Evolutionary conservation across 2,329 filamentous ascomycete species (phyloP).

Genomic region (Aspergillus candidus): DNA sequence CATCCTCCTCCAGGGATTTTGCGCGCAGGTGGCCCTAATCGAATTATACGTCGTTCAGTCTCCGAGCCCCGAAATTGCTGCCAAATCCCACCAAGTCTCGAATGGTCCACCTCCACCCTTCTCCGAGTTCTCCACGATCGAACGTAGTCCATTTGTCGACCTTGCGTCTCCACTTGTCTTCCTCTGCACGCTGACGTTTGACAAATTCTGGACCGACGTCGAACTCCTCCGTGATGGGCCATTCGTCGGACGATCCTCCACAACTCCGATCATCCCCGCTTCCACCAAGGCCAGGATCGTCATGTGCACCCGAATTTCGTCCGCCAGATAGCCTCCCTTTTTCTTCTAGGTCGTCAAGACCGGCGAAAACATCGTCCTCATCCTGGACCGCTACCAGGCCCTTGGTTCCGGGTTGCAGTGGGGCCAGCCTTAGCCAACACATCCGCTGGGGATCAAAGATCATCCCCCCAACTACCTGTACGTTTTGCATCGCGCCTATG

Average conservation of each 20-base stretch:
- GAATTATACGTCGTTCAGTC: conserved; percentile 8
- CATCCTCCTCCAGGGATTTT: neutral
- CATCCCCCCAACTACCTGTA: conserved; percentile 96
- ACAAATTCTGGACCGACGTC: conserved; percentile 95
- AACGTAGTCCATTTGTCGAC: conserved; percentile 76
- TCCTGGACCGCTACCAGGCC: conserved; percentile 58
- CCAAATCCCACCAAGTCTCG: conserved; percentile 40
- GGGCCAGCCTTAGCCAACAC: conserved; percentile 86
- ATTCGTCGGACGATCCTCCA: conserved; percentile 57
- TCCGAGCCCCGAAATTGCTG: conserved; percentile 12
- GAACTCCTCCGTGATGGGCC: conserved; percentile 90
- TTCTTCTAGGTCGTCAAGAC: conserved; percentile 87
- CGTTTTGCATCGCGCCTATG: conserved; percentile 73
- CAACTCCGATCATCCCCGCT: conserved; percentile 37
- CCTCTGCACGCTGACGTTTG: conserved; percentile 79
- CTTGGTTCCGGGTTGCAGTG: conserved; percentile 31
- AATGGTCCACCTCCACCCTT: conserved; percentile 72
- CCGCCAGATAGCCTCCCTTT: conserved; percentile 25
- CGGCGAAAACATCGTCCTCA: conserved; percentile 89
- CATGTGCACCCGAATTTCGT: conserved; percentile 19
- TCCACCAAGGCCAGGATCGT: conserved; percentile 21
- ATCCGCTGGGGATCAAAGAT: conserved; percentile 95
- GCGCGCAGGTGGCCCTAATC: neutral
- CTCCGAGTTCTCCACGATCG: conserved; percentile 41
- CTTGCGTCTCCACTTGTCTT: conserved; percentile 82